These are phyloP conservation scores for Chalciporus chontae DNA, from an alignment of 768 basidiomycete genomes.

Conservation along the genomic window DNA sequence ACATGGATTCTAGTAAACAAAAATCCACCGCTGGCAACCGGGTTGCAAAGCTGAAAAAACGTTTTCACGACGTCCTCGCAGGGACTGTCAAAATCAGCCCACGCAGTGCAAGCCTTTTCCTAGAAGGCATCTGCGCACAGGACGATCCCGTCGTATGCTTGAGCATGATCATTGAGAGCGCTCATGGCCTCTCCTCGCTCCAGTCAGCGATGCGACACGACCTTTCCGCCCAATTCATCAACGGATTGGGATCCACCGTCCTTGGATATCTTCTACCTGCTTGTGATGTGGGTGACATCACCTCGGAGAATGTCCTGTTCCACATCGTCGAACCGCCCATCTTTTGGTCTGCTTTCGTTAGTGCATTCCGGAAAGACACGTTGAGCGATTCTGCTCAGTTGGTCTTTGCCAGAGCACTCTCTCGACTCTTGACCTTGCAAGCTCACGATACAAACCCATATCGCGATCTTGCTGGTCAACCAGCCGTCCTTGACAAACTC, in stretches of 20 bases:
- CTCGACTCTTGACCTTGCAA: constrained; percentile 42
- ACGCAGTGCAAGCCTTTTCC: constrained; percentile 30
- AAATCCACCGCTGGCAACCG: constrained; percentile 1
- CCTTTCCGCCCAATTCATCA: constrained; percentile 37
- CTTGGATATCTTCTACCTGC: constrained; percentile 39
- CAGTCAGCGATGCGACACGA: constrained; percentile 40
- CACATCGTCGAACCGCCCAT: constrained; percentile 47
- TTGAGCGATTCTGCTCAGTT: constrained; percentile 35
- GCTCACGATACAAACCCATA: constrained; percentile 33
- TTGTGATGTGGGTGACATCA: constrained; percentile 38
- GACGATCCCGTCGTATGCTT: constrained; percentile 38
- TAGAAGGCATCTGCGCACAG: constrained; percentile 45
- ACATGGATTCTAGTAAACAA: constrained; percentile 2
- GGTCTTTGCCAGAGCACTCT: constrained; percentile 46
- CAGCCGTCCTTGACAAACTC: constrained; percentile 22
- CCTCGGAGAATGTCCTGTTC: constrained; percentile 38
- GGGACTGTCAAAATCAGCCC: constrained; percentile 27
- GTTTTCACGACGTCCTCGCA: constrained; percentile 30
- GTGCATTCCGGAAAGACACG: constrained; percentile 30
- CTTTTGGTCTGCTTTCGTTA: constrained; percentile 41
- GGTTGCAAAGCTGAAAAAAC: constrained; percentile 28
- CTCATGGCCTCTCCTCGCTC: constrained; percentile 36
- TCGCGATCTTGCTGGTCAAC: constrained; percentile 33
- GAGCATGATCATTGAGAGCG: constrained; percentile 33
- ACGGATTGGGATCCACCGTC: constrained; percentile 36